These are phyloP conservation scores for Syncephalastrum contaminatum DNA, from an alignment of 371 early-diverging fungal species.

Conservation along the genomic window DNA sequence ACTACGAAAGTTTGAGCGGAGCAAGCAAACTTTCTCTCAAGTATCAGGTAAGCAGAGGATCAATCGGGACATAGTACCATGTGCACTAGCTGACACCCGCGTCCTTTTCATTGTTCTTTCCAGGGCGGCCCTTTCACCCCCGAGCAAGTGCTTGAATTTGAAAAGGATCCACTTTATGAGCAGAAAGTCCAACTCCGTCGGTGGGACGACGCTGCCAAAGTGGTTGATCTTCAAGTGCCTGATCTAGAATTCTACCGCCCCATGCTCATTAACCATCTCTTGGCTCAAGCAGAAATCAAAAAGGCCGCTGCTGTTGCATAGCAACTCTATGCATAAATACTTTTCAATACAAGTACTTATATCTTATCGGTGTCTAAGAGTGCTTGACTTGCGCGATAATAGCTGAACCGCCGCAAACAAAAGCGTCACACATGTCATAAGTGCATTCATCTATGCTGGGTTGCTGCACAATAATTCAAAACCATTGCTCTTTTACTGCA, in stretches of 20 bases:
- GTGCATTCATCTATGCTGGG: no score
- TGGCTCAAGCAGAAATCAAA: constrained; percentile 3
- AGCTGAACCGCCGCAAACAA: no score
- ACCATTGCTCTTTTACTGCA: no score
- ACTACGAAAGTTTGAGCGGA: constrained; percentile 42
- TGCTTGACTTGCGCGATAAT: no score
- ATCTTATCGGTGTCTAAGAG: no score
- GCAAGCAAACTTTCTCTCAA: constrained; percentile 54
- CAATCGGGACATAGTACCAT: no score
- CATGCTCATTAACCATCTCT: constrained; percentile 29
- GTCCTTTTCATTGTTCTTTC: neutral
- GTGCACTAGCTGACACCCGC: neutral
- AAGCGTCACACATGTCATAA: no score
- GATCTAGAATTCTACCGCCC: constrained; percentile 40
- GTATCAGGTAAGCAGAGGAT: constrained; percentile 35
- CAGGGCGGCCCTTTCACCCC: constrained; percentile 46
- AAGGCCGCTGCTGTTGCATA: constrained; percentile 1
- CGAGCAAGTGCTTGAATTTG: constrained; percentile 42
- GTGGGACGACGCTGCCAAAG: constrained; percentile 57
- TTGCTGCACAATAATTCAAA: no score
- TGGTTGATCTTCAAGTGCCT: constrained; percentile 41
- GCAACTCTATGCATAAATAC: neutral
- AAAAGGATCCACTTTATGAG: constrained; percentile 45
- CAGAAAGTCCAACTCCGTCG: constrained; percentile 50
- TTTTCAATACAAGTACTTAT: no score